phyloP scores from a whole-genome alignment of 768 basidiomycete species.

The Suillus decipiens region DNA sequence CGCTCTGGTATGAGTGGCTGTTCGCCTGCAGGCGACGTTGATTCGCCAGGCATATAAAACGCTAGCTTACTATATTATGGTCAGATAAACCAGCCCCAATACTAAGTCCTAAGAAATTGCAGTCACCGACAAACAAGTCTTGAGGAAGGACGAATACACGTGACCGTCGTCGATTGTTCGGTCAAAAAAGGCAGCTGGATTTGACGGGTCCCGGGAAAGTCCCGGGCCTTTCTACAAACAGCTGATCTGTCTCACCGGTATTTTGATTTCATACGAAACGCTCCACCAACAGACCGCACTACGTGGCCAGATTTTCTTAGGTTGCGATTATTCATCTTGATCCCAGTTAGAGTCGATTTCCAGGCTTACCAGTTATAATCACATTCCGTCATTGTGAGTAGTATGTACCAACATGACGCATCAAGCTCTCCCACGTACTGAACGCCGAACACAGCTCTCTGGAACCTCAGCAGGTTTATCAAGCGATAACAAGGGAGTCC shows the following conservation, averaged over 20 bases:
- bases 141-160: constrained; percentile 4
- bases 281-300: neutral
- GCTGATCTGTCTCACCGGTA: neutral
- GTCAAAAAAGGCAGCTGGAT: constrained; percentile 4
- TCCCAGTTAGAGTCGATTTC: neutral
- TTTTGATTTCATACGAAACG: neutral
- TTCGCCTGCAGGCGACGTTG: constrained; percentile 17
- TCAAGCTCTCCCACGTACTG: neutral
- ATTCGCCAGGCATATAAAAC: constrained; percentile 12
- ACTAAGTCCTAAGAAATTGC: constrained; percentile 6
- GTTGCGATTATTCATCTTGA: constrained; percentile 1
- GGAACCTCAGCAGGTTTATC: neutral
- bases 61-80: constrained; percentile 1
- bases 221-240: neutral
- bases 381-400: neutral
- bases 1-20: constrained; percentile 70
- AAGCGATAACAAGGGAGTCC: constrained; percentile 1
- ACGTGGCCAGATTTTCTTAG: neutral
- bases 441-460: neutral
- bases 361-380: neutral
- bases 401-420: neutral
- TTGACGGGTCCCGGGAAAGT: no score
- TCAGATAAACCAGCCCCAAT: neutral
- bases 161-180: constrained; percentile 1
- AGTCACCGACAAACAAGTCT: neutral